Percentiles rank a stretch among this genome's conserved stretches.
Evolutionary conservation across 2,329 filamentous ascomycete species (phyloP).

Genomic region (Pseudogymnoascus sp.): DNA sequence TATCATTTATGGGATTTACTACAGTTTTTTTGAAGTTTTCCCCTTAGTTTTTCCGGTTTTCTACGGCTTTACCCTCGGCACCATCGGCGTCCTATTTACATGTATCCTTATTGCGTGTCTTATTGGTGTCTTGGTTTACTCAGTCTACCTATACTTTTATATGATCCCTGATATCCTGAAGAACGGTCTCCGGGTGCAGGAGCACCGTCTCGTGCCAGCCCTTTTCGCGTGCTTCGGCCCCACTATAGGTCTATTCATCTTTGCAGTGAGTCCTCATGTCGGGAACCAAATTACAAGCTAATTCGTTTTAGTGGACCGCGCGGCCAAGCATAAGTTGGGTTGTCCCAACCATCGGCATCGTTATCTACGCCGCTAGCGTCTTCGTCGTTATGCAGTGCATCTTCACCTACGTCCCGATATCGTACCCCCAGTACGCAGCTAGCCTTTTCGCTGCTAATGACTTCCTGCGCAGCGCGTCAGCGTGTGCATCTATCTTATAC

Average conservation of each 20-base stretch:
- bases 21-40: slow-evolving; percentile 59
- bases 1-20: slow-evolving; percentile 56
- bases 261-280: slow-evolving; percentile 28
- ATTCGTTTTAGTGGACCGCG: slow-evolving; percentile 37
- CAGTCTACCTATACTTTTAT: slow-evolving; percentile 44
- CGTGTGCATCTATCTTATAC: slow-evolving; percentile 53
- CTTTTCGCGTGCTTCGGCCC: slow-evolving; percentile 45
- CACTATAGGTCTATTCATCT: slow-evolving; percentile 53
- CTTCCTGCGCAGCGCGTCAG: slow-evolving; percentile 50
- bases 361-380: slow-evolving; percentile 43
- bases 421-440: slow-evolving; percentile 50
- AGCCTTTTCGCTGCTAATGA: slow-evolving; percentile 55
- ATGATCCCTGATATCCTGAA: slow-evolving; percentile 43
- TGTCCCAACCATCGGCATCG: slow-evolving; percentile 49
- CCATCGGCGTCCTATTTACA: slow-evolving; percentile 54
- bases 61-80: slow-evolving; percentile 52
- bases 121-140: slow-evolving; percentile 43
- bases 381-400: slow-evolving; percentile 54
- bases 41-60: slow-evolving; percentile 53
- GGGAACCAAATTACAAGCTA: too few relatives aligned
- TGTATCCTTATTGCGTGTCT: slow-evolving; percentile 50
- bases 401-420: slow-evolving; percentile 52
- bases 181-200: slow-evolving; percentile 44
- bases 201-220: slow-evolving; percentile 48
- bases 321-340: slow-evolving; percentile 45